A percentile compares a stretch with the other conserved stretches of the same genome.
Evolutionary conservation across 306 rosid species (phyloP).

Genomic region (Ochetophila trinervis): DNA sequence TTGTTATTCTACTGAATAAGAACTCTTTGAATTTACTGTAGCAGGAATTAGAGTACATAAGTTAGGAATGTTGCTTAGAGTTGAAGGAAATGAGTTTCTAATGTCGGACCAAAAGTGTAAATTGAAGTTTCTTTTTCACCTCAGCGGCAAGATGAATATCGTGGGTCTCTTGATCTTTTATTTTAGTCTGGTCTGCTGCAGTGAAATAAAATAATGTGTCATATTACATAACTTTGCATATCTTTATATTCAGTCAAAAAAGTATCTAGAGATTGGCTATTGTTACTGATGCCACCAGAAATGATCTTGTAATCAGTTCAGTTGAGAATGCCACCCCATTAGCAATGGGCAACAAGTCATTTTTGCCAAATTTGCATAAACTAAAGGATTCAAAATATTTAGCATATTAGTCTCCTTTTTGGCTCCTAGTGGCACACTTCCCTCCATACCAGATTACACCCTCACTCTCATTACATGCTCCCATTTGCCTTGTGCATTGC

Average conservation of each 20-base stretch:
- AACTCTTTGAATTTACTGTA: neutral
- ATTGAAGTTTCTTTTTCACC: neutral
- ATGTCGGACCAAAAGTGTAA: neutral
- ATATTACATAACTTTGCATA: neutral
- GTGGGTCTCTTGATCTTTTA: neutral
- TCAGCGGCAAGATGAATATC: neutral
- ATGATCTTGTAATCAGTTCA: neutral
- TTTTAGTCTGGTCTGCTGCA: conserved; percentile 8
- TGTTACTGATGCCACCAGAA: neutral
- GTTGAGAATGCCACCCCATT: neutral
- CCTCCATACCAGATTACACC: neutral
- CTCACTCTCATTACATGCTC: neutral
- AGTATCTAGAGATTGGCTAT: neutral
- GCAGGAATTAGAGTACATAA: neutral
- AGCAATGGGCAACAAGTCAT: neutral
- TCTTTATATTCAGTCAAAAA: neutral
- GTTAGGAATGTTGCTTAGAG: neutral
- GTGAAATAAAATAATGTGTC: neutral
- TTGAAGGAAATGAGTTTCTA: neutral
- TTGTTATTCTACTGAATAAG: neutral
- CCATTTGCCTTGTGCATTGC: neutral
- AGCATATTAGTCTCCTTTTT: neutral
- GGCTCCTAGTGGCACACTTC: neutral
- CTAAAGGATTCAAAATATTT: neutral
- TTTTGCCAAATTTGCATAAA: neutral